Evolutionary conservation across 305 asterid species (phyloP).

Genomic region (Fraxinus platypoda): DNA sequence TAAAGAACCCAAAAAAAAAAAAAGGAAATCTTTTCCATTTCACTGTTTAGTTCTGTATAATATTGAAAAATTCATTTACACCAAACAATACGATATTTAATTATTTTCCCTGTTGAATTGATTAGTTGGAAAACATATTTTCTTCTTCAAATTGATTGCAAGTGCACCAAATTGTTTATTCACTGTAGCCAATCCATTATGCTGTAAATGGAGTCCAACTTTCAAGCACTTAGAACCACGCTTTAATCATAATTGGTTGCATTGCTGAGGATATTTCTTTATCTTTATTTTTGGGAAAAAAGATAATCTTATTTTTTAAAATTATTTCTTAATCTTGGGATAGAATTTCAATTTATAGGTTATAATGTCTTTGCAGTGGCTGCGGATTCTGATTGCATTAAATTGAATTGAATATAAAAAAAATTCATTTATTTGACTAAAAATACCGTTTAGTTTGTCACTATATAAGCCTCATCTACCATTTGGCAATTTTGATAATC

Average conservation of each 20-base stretch:
- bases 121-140: neutral
- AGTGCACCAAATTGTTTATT: neutral
- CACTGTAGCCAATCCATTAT: neutral
- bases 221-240: neutral
- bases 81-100: neutral
- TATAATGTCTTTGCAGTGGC: neutral
- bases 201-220: constrained; percentile 8
- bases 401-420: neutral
- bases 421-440: neutral
- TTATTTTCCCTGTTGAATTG: neutral
- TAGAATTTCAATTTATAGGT: neutral
- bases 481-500: no score
- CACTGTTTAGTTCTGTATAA: neutral
- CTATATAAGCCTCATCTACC: no score
- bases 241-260: neutral
- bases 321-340: neutral
- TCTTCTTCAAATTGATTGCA: neutral
- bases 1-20: neutral
- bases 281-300: neutral
- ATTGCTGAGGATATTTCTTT: neutral
- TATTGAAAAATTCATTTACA: neutral
- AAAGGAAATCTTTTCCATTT: neutral
- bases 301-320: neutral
- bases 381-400: neutral
- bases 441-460: neutral